These are phyloP conservation scores for Phytopythium litorale DNA, from an alignment of 352 stramenopile species.

Conservation along the genomic window DNA sequence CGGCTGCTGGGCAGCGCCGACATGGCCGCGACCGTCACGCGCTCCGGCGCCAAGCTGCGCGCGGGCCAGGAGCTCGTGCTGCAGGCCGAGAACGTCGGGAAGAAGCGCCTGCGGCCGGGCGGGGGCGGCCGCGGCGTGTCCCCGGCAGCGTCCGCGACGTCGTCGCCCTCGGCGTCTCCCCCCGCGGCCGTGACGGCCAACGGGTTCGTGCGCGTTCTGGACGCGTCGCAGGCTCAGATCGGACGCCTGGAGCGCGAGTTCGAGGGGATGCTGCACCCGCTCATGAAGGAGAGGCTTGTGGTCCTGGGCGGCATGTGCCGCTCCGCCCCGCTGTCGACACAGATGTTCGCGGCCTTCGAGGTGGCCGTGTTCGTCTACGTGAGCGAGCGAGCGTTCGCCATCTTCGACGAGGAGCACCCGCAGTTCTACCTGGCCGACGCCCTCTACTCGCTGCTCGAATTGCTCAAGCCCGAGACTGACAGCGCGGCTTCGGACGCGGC, in stretches of 20 bases:
- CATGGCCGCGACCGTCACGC: slow-evolving; percentile 47
- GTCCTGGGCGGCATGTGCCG: slow-evolving; percentile 44
- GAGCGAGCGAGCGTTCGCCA: slow-evolving; percentile 47
- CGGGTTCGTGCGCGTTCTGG: slow-evolving; percentile 59
- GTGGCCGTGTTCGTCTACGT: slow-evolving; percentile 61
- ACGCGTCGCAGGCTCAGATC: slow-evolving; percentile 40
- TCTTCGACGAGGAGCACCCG: slow-evolving; percentile 54
- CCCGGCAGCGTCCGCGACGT: slow-evolving; percentile 8
- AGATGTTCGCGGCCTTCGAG: slow-evolving; percentile 71
- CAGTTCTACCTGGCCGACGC: slow-evolving; percentile 64
- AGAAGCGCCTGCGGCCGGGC: slow-evolving; percentile 48
- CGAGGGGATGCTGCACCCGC: slow-evolving; percentile 51
- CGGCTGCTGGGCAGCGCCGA: slow-evolving; percentile 39
- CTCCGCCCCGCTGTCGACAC: slow-evolving; percentile 28
- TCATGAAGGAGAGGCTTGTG: slow-evolving; percentile 62
- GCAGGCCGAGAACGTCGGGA: slow-evolving; percentile 66
- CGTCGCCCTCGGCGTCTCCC: neutral
- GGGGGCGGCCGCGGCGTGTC: slow-evolving; percentile 3
- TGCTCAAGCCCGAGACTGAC: slow-evolving; percentile 22
- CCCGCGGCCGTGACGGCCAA: neutral
- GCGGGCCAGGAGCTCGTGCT: slow-evolving; percentile 49
- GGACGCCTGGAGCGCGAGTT: slow-evolving; percentile 57
- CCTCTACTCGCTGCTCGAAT: slow-evolving; percentile 57
- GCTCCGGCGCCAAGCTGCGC: slow-evolving; percentile 30
- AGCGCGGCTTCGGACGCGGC: neutral